These are phyloP conservation scores for Fusarium anguioides DNA, from an alignment of 2,329 filamentous ascomycete genomes.

Conservation along the genomic window DNA sequence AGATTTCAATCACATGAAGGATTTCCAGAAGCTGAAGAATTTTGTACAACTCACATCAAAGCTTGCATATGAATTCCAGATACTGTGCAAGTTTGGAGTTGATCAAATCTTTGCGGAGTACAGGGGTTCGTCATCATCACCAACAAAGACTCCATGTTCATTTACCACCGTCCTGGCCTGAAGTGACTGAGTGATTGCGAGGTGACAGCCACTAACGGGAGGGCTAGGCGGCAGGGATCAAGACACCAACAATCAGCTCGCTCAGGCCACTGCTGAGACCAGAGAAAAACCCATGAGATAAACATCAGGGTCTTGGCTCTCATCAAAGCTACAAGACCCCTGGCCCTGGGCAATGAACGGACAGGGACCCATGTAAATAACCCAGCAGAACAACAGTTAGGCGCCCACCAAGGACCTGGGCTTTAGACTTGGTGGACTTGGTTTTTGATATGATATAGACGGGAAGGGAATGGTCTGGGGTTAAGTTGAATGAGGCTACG, in stretches of 20 bases:
- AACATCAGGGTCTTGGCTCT: constrained; percentile 37
- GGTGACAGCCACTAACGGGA: constrained; percentile 38
- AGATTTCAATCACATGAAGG: neutral
- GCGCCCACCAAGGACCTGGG: constrained; percentile 9
- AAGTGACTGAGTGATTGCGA: constrained; percentile 35
- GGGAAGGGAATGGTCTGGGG: constrained; percentile 28
- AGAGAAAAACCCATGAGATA: constrained; percentile 12
- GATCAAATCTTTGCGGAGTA: neutral
- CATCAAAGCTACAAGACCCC: constrained; percentile 24
- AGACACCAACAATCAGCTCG: constrained; percentile 23
- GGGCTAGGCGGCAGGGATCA: constrained; percentile 25
- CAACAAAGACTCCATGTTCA: constrained; percentile 25
- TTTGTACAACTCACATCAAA: neutral
- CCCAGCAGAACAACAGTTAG: constrained; percentile 36
- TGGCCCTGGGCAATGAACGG: constrained; percentile 35
- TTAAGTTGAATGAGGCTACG: constrained; percentile 5
- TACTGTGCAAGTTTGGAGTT: neutral
- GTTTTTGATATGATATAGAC: constrained; percentile 8
- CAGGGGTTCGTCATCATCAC: constrained; percentile 15
- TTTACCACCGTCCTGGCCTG: constrained; percentile 39
- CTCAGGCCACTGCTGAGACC: constrained; percentile 8
- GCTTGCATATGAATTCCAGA: neutral
- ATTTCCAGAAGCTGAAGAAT: neutral
- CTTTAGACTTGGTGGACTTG: constrained; percentile 7
- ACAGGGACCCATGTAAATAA: constrained; percentile 33